Base-by-base conservation (phyloP, 1,284 basidiomycete species). In the Heterobasidion irregulare region DNA sequence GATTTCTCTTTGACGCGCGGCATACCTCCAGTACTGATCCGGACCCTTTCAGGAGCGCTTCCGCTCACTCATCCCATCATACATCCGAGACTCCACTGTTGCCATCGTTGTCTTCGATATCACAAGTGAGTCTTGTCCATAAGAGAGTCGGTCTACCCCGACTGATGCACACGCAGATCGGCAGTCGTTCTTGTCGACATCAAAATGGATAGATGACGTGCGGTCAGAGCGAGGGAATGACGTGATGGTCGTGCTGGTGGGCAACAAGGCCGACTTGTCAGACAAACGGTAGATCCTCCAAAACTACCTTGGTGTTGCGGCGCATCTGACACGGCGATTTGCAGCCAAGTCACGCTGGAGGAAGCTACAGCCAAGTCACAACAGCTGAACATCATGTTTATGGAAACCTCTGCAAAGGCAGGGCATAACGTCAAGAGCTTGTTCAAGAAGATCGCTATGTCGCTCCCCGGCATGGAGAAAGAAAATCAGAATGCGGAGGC, bases 131-230 rank as follows among this genome's bases (percentile, higher is more conserved):
- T 38, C 9, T 8, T 10, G 19, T 46, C 8, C 43, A 8, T 35
- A 15, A 9, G 8, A 52, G 26, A n/a, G 26, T 18, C 3, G 38
- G 26, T 9, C 19, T 41, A 34, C 38, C 36, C 18, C 9, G 47
- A 32, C 49, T 44, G 5, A 47, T 34, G 57, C 15, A 2, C 43
- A 56, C 12, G 8, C 66, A 97, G 96, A 95, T 74, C 91, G 97
- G 47, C 87, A 90, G 62, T 98, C 94, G 18, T 99, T 99, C 82
- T 74, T 96, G 59, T 98, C 97, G 60, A 99, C 97, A 18, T 83
- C 90, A 43, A 99, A 98, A 74, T 99, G 97, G 97, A 96, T 99
- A 73, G 97, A 99, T 70, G 97, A 99, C 66, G 97, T 99, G 44
- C 84, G 95, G 55, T 96, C 94, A 59, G 97, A 99, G 71, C 80